These are phyloP conservation scores for Leishmania arabica DNA, from an alignment of 208 protist genomes.

Conservation along the genomic window DNA sequence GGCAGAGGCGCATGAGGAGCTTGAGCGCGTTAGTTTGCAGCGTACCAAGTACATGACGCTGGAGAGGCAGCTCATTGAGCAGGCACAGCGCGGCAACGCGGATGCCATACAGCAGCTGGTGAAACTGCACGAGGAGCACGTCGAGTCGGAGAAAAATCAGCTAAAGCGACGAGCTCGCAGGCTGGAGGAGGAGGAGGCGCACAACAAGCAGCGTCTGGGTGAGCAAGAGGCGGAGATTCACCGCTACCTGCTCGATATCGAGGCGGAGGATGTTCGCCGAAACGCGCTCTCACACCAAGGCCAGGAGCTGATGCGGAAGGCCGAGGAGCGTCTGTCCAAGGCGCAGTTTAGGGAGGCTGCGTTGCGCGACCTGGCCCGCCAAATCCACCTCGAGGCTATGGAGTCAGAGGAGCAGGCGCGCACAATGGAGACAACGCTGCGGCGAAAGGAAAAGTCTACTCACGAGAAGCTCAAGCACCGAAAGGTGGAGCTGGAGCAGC, in stretches of 20 bases:
- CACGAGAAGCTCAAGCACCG: slow-evolving; percentile 43
- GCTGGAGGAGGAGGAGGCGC: slow-evolving; percentile 40
- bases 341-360: slow-evolving; percentile 50
- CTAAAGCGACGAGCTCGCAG: slow-evolving; percentile 34
- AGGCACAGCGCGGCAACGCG: slow-evolving; percentile 15
- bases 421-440: slow-evolving; percentile 45
- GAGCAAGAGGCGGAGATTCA: slow-evolving; percentile 62
- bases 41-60: slow-evolving; percentile 33
- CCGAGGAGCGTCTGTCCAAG: slow-evolving; percentile 46
- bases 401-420: slow-evolving; percentile 45
- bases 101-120: slow-evolving; percentile 21
- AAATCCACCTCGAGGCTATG: slow-evolving; percentile 43
- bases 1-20: slow-evolving; percentile 31
- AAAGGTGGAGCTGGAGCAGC: slow-evolving; percentile 46
- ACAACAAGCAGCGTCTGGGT: slow-evolving; percentile 39
- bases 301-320: slow-evolving; percentile 41
- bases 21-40: slow-evolving; percentile 37
- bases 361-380: slow-evolving; percentile 45
- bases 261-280: slow-evolving; percentile 57
- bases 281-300: slow-evolving; percentile 41
- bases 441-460: slow-evolving; percentile 29
- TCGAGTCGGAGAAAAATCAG: slow-evolving; percentile 34
- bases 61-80: slow-evolving; percentile 16
- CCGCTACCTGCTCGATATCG: slow-evolving; percentile 55
- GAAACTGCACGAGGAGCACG: slow-evolving; percentile 25